Conservation (phyloP, 768 basidiomycete genomes). For the Tylopilus subfusipes region DNA sequence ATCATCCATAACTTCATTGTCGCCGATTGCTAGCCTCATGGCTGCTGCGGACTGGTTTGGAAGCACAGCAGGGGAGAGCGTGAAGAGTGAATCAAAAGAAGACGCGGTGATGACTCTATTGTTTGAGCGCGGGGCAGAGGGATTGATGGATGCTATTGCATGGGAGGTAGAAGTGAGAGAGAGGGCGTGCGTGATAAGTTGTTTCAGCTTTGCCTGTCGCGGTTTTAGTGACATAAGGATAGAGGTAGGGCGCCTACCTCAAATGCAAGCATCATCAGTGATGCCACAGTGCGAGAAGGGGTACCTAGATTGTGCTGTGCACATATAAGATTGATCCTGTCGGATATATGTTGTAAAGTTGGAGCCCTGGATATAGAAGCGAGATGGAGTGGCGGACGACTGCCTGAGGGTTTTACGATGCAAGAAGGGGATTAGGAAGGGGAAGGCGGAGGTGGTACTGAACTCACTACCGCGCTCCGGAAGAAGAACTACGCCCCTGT, state of each 20-base stretch:
- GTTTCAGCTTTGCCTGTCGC: slow-evolving; percentile 72
- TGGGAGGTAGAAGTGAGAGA: slow-evolving; percentile 74
- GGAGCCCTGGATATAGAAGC: slow-evolving; percentile 70
- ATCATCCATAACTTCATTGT: slow-evolving; percentile 43
- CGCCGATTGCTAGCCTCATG: slow-evolving; percentile 60
- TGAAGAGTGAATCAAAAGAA: slow-evolving; percentile 76
- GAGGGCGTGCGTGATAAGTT: slow-evolving; percentile 76
- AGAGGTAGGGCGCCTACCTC: slow-evolving; percentile 47
- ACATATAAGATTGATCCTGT: slow-evolving; percentile 77
- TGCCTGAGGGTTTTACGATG: slow-evolving; percentile 61
- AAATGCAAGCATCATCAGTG: slow-evolving; percentile 72
- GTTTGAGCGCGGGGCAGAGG: slow-evolving; percentile 43
- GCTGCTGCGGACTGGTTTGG: slow-evolving; percentile 78
- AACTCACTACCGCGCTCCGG: slow-evolving; percentile 59
- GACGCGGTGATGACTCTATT: slow-evolving; percentile 55
- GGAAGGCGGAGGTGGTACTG: background rate
- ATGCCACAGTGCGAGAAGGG: slow-evolving; percentile 60
- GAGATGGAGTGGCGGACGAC: slow-evolving; percentile 67
- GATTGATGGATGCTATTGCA: slow-evolving; percentile 70
- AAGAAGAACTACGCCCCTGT: slow-evolving; percentile 63
- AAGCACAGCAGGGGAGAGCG: slow-evolving; percentile 70
- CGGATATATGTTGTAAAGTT: slow-evolving; percentile 71
- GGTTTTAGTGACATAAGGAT: background rate
- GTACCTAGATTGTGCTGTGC: slow-evolving; percentile 67
- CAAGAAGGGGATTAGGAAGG: background rate